A percentile compares a stretch with the other conserved stretches of the same genome.
phyloP scores from a whole-genome alignment of 129 eudicot species.

The Pittosporum tobira region DNA sequence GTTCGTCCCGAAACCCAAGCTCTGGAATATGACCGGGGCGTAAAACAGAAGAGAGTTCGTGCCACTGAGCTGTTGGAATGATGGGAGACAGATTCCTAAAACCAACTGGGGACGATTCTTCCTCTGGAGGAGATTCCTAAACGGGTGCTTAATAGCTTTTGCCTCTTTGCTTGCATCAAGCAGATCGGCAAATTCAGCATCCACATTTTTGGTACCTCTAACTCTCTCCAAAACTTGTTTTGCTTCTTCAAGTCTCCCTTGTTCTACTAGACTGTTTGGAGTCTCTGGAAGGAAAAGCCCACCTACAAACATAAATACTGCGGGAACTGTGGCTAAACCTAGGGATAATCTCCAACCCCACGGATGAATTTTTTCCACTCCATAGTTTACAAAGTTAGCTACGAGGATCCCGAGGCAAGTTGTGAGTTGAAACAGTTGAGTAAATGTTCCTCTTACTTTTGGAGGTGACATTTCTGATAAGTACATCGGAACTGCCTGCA shows the following conservation, averaged over 20 bases:
- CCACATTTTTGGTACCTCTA: slow-evolving; percentile 75
- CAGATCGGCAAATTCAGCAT: slow-evolving; percentile 85
- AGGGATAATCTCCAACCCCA: slow-evolving; percentile 98
- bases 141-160: slow-evolving; percentile 67
- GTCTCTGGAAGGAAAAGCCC: slow-evolving; percentile 86
- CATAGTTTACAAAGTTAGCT: slow-evolving; percentile 84
- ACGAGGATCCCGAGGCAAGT: slow-evolving; percentile 75
- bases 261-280: slow-evolving; percentile 92
- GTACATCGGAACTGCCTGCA: slow-evolving; percentile 84
- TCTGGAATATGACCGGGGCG: slow-evolving; percentile 91
- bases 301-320: slow-evolving; percentile 69
- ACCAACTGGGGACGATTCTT: slow-evolving; percentile 72
- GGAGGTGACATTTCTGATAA: slow-evolving; percentile 98
- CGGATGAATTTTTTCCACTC: slow-evolving; percentile 53
- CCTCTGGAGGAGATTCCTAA: slow-evolving; percentile 59
- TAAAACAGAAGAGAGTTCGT: slow-evolving; percentile 80
- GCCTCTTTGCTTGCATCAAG: slow-evolving; percentile 88
- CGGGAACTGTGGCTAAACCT: slow-evolving; percentile 80
- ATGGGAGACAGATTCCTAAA: slow-evolving; percentile 74
- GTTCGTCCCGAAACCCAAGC: slow-evolving; percentile 64
- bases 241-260: slow-evolving; percentile 64
- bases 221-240: slow-evolving; percentile 66
- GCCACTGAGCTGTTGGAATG: slow-evolving; percentile 89
- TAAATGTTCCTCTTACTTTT: slow-evolving; percentile 71
- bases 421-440: slow-evolving; percentile 88